phyloP scores from a whole-genome alignment of 2,329 filamentous ascomycete genomes.

The Aotearoamyces nothofagi region DNA sequence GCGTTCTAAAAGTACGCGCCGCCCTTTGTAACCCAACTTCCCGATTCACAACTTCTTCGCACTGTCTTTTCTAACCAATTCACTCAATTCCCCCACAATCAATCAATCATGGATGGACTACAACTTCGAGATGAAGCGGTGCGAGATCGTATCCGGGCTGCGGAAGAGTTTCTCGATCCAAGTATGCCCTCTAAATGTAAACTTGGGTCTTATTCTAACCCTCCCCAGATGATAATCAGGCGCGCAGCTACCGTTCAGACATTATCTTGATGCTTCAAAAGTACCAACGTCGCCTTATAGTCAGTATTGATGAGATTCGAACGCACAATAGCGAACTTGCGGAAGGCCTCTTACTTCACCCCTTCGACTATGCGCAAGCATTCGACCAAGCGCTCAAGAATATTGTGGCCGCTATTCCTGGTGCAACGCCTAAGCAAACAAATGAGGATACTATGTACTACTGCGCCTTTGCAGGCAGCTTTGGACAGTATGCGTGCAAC shows the following conservation, averaged over 20 bases:
- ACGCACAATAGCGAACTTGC: slow-evolving; percentile 75
- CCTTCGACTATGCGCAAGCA: slow-evolving; percentile 77
- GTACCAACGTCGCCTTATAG: slow-evolving; percentile 46
- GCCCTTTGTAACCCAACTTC: too few species aligned
- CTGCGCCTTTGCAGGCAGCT: slow-evolving; percentile 92
- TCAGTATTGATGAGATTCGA: slow-evolving; percentile 82
- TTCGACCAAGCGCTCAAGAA: slow-evolving; percentile 87
- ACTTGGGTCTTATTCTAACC: slow-evolving; percentile 13
- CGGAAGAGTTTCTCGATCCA: slow-evolving; percentile 88
- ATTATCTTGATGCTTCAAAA: slow-evolving; percentile 67
- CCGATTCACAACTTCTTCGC: too few species aligned
- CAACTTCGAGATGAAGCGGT: slow-evolving; percentile 75
- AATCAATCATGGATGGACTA: slow-evolving; percentile 42
- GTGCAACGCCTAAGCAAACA: slow-evolving; percentile 60
- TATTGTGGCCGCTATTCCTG: slow-evolving; percentile 66
- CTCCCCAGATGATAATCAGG: slow-evolving; percentile 33
- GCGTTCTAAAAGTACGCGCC: too few species aligned
- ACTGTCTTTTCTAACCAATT: too few species aligned
- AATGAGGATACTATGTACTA: slow-evolving; percentile 78
- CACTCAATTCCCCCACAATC: neutral
- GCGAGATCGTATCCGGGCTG: slow-evolving; percentile 69
- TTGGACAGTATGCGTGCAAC: slow-evolving; percentile 89
- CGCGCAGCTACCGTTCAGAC: slow-evolving; percentile 70
- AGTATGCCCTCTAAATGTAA: slow-evolving; percentile 36
- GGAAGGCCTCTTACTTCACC: slow-evolving; percentile 60